These are phyloP conservation scores for Raphanus sativus DNA, from an alignment of 345 rosid species.

Conservation along the genomic window DNA sequence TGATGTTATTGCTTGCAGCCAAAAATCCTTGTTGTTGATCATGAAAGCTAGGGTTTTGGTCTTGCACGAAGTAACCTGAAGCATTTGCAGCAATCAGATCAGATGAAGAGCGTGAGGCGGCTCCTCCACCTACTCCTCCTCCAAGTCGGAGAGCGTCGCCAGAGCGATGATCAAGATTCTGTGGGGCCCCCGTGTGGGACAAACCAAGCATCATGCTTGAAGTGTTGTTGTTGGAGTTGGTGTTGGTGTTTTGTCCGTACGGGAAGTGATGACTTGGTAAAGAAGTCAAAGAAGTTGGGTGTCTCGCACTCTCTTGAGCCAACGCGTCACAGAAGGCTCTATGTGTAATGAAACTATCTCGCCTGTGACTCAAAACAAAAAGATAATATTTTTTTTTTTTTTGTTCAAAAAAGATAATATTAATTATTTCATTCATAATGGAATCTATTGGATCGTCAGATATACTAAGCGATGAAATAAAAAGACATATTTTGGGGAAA, in stretches of 20 bases:
- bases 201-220: slow-evolving; percentile 57
- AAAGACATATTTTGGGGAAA: slow-evolving; percentile 26
- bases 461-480: slow-evolving; percentile 18
- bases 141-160: slow-evolving; percentile 55
- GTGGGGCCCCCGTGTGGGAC: slow-evolving; percentile 56
- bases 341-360: slow-evolving; percentile 81
- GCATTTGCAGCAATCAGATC: slow-evolving; percentile 53
- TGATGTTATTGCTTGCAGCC: slow-evolving; percentile 31
- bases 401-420: neutral
- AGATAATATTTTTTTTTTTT: neutral
- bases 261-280: slow-evolving; percentile 54
- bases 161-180: slow-evolving; percentile 44
- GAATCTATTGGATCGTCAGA: slow-evolving; percentile 39
- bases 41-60: slow-evolving; percentile 49
- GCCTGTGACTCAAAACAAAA: slow-evolving; percentile 43
- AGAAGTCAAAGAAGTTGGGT: slow-evolving; percentile 56
- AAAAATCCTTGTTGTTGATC: slow-evolving; percentile 47
- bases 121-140: slow-evolving; percentile 45
- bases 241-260: slow-evolving; percentile 48
- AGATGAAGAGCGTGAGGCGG: slow-evolving; percentile 41
- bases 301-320: slow-evolving; percentile 80
- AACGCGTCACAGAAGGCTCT: slow-evolving; percentile 83
- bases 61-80: slow-evolving; percentile 56
- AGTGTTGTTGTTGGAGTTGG: slow-evolving; percentile 41
- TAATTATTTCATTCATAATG: slow-evolving; percentile 10